These are phyloP conservation scores for Osmanthus fragrans DNA, from an alignment of 257 asterid genomes.

Conservation along the genomic window DNA sequence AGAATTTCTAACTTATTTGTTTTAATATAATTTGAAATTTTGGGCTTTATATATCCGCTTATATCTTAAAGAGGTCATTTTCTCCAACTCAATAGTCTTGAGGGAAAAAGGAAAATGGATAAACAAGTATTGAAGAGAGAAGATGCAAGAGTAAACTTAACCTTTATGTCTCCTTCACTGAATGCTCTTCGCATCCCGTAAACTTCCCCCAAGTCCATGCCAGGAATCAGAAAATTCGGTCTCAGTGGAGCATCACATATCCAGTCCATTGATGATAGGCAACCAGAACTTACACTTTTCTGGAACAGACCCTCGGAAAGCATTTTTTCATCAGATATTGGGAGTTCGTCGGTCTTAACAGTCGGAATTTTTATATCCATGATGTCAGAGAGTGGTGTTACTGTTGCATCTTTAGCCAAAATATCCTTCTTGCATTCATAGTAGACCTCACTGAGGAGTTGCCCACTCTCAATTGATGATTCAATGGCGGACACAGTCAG, in stretches of 20 bases:
- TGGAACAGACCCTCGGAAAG: constrained; percentile 45
- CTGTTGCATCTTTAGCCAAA: constrained; percentile 78
- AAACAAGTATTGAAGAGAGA: neutral
- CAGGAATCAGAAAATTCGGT: constrained; percentile 78
- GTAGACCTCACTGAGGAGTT: constrained; percentile 73
- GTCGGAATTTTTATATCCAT: constrained; percentile 49
- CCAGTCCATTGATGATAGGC: constrained; percentile 62
- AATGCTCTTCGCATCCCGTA: constrained; percentile 85
- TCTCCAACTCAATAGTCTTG: neutral
- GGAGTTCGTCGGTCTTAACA: constrained; percentile 33
- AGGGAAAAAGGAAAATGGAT: neutral
- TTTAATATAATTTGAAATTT: neutral
- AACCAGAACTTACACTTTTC: constrained; percentile 66
- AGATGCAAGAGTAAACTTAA: constrained; percentile 25
- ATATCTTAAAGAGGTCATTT: neutral
- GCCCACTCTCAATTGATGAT: constrained; percentile 67
- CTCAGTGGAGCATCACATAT: constrained; percentile 45
- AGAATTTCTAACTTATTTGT: neutral
- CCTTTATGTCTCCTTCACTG: constrained; percentile 98
- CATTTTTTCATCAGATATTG: constrained; percentile 39
- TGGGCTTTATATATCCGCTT: neutral
- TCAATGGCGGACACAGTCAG: constrained; percentile 66
- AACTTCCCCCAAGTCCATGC: constrained; percentile 63
- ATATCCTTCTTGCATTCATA: constrained; percentile 90
- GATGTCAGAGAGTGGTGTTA: constrained; percentile 54